These are phyloP conservation scores for Mycocentrospora acerina DNA, from an alignment of 2,329 filamentous ascomycete species.

Conservation along the genomic window DNA sequence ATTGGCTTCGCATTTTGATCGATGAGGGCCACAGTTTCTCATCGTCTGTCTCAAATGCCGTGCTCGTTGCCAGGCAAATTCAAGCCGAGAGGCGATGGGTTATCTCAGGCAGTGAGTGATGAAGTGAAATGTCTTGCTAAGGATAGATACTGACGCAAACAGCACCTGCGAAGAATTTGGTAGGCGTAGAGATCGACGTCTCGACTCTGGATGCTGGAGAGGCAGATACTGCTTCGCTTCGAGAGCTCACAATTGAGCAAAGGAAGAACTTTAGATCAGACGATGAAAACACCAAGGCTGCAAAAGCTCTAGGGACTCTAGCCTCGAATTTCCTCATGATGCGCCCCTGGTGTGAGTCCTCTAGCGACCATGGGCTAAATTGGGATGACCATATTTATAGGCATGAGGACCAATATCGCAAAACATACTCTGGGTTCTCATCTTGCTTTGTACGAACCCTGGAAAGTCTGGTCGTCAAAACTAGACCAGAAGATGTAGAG, in stretches of 20 bases:
- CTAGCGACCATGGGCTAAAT: conserved; percentile 61
- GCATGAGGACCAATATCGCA: conserved; percentile 51
- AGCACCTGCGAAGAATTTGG: conserved; percentile 77
- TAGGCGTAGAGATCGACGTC: conserved; percentile 68
- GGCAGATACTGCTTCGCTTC: conserved; percentile 23
- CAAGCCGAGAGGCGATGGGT: conserved; percentile 77
- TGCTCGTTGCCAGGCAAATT: conserved; percentile 56
- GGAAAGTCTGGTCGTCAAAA: conserved; percentile 80
- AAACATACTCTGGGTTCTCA: conserved; percentile 57
- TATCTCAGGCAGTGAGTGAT: conserved; percentile 69
- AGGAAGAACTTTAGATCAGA: conserved; percentile 42
- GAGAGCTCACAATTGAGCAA: conserved; percentile 41
- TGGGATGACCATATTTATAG: conserved; percentile 72
- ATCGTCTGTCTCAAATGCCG: conserved; percentile 62
- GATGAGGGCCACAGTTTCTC: conserved; percentile 90
- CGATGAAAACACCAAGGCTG: conserved; percentile 44
- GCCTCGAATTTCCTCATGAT: conserved; percentile 71
- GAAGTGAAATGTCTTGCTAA: background rate
- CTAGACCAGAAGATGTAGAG: conserved; percentile 70
- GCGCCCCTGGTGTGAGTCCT: conserved; percentile 73
- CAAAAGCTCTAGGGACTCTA: conserved; percentile 65
- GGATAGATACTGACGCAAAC: conserved; percentile 1
- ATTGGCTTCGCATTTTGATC: conserved; percentile 86
- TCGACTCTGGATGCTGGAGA: conserved; percentile 36
- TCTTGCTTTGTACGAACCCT: conserved; percentile 68